Evolutionary conservation across 2,329 filamentous ascomycete genomes (phyloP), one percentile per base, ranked within the genome.

Genomic region (Apiospora kogelbergensis): DNA sequence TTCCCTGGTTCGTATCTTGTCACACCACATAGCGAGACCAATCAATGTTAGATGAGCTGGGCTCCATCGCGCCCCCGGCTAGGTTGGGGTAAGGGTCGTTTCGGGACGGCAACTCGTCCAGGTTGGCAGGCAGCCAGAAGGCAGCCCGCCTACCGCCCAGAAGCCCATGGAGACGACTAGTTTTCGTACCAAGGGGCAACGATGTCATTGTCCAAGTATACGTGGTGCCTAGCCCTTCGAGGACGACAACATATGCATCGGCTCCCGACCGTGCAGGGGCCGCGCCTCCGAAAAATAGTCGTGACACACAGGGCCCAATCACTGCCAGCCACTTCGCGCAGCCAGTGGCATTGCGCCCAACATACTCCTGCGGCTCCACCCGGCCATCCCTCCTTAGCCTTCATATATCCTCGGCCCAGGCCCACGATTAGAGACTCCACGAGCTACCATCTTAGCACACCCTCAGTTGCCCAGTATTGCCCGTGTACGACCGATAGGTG

Each of bases 401-500:
- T 72, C 74, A 75, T 79, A 79, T 80, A 80, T 78, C 75, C 78
- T 80, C 78, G 78, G 78, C 72, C 72, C 74, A 73, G 74, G 71
- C 69, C 76, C 73, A 76, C 74, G 72, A 72, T 73, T 76, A 76
- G 72, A 67, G 71, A 68, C 68, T 74, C 72, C 70, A 74, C 69
- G 73, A 73, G 69, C 75, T 74, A 75, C 73, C 73, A 69, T 70
- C 71, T 70, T 71, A 70, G 72, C 57, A 72, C 71, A 71, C 75
- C 71, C 73, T 75, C 76, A 76, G 73, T 73, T 68, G 68, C 74
- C 69, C 74, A 69, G 72, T 76, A 70, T 73, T 74, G 72, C 72
- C 78, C 78, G 76, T 76, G 73, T 70, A 71, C 71, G 70, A 74
- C 73, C 74, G 66, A 44, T 41, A 73, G 73, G 72, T 75, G 72